Conservation (phyloP, 2,329 filamentous ascomycete genomes). For the Colletotrichum sp. region DNA sequence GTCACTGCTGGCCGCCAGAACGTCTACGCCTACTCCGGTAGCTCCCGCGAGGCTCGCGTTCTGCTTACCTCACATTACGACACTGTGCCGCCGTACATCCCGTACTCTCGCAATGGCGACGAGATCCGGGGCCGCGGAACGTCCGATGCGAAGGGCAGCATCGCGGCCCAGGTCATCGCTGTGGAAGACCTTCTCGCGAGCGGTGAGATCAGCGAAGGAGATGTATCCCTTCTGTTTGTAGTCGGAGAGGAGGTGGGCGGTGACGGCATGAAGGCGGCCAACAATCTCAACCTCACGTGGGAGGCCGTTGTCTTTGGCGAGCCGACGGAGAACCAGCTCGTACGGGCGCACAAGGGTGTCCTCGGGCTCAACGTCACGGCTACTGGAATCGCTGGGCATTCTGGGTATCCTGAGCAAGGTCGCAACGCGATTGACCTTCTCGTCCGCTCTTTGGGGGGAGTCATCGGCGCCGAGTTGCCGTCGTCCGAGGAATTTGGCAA, state of each 20-base stretch:
- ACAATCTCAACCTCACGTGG: constrained; percentile 42
- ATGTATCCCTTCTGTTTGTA: constrained; percentile 68
- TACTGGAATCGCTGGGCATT: constrained; percentile 80
- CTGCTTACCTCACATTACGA: constrained; percentile 84
- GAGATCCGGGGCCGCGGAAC: constrained; percentile 74
- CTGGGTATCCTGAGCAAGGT: constrained; percentile 90
- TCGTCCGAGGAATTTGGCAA: constrained; percentile 80
- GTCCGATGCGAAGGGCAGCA: constrained; percentile 72
- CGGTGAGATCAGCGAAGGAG: constrained; percentile 44
- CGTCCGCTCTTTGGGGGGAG: constrained; percentile 68
- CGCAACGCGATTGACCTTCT: constrained; percentile 84
- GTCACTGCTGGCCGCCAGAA: constrained; percentile 65
- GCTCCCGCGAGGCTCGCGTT: constrained; percentile 57
- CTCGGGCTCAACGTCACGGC: constrained; percentile 71
- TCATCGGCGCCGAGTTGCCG: constrained; percentile 75
- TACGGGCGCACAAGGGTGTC: constrained; percentile 90
- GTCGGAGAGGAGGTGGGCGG: constrained; percentile 86
- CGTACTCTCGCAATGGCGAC: constrained; percentile 63
- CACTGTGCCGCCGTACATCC: constrained; percentile 74
- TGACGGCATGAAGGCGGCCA: constrained; percentile 71
- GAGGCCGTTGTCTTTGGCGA: constrained; percentile 88
- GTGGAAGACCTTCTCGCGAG: constrained; percentile 57
- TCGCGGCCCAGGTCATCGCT: constrained; percentile 78
- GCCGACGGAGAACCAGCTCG: constrained; percentile 87
- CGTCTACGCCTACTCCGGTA: constrained; percentile 70